Evolutionary conservation across 2,329 filamentous ascomycete species (phyloP), one percentile per base, ranked within the genome.

Genomic region (Akanthomyces dipterigenus): DNA sequence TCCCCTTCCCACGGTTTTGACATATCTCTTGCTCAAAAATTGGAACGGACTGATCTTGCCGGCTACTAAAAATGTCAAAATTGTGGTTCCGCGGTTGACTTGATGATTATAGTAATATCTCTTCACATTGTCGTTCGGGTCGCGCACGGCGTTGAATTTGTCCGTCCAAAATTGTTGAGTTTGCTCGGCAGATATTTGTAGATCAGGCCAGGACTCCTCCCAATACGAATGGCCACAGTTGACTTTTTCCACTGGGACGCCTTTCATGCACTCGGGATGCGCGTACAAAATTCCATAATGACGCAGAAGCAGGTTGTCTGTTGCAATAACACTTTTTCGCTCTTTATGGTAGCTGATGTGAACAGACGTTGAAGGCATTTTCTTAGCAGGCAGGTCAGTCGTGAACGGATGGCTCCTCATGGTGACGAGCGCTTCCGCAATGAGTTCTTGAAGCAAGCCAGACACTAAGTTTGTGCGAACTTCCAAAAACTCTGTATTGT

Each of bases 31-130:
- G 34, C 71, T 76, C 2, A 84, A 73, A 9, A 85, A 76, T 68
- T 85, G 82, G 62, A 81, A 84, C 0, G 82, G 82, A 64, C 82
- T 80, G 63, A 84, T 78, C 3, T 78, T 73, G 20, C 77, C 79
- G 0, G 76, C 71, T 11, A 76, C 70, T 7, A 85, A 71, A 60
- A 83, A 85, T 51, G 80, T 75, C 42, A 85, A 72, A 20, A 83
- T 79, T 26, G 75, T 70, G 16, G 76, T 72, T 22, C 82, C 82
- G 5, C 82, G 77, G 64, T 84, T 85, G 53, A 84, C 77, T 64
- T 85, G 82, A 1, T 82, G 77, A 5, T 80, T 79, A 9, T 80
- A 79, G 64, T 83, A 75, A 63, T 83, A 84, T 55, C 81, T 79
- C 31, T 75, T 74, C 5, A 72, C 70, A 28, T 67, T 70, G 0